phyloP scores from a whole-genome alignment of 2,329 filamentous ascomycete genomes.

The Plectosphaerella cucumerina region DNA sequence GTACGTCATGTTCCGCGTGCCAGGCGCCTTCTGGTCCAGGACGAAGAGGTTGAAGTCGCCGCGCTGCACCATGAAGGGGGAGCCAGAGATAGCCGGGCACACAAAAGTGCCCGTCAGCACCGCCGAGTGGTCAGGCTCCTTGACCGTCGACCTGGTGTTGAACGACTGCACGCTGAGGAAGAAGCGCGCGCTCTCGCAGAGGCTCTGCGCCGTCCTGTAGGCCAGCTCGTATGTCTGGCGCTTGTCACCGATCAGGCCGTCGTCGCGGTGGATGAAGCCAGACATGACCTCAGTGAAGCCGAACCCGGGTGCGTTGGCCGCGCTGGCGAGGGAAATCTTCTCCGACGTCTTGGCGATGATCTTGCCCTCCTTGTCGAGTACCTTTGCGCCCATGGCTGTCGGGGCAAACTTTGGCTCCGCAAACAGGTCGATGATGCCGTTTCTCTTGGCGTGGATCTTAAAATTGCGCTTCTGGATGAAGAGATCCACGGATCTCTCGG shows the following conservation, averaged over 20 bases:
- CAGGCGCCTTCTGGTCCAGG: constrained; percentile 46
- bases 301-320: constrained; percentile 43
- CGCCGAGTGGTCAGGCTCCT: constrained; percentile 43
- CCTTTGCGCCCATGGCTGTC: constrained; percentile 8
- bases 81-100: constrained; percentile 48
- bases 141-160: constrained; percentile 43
- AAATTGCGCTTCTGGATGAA: constrained; percentile 38
- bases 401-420: constrained; percentile 37
- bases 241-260: constrained; percentile 35
- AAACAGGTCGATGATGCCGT: constrained; percentile 50
- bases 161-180: constrained; percentile 55
- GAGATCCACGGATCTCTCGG: constrained; percentile 56
- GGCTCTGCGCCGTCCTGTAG: constrained; percentile 45
- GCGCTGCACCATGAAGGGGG: constrained; percentile 56
- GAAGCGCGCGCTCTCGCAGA: constrained; percentile 52
- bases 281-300: constrained; percentile 63
- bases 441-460: constrained; percentile 39
- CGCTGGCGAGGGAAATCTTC: constrained; percentile 36
- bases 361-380: constrained; percentile 27
- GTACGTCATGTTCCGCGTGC: constrained; percentile 56
- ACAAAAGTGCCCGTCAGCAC: constrained; percentile 57
- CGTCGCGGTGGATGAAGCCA: constrained; percentile 50
- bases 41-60: constrained; percentile 56
- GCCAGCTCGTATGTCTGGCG: constrained; percentile 50
- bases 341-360: constrained; percentile 30